Percentiles rank a stretch among this genome's conserved stretches.
phyloP scores from a whole-genome alignment of 192 early-diverging fungal genomes.

The Rhizoclosmatium globosum region DNA sequence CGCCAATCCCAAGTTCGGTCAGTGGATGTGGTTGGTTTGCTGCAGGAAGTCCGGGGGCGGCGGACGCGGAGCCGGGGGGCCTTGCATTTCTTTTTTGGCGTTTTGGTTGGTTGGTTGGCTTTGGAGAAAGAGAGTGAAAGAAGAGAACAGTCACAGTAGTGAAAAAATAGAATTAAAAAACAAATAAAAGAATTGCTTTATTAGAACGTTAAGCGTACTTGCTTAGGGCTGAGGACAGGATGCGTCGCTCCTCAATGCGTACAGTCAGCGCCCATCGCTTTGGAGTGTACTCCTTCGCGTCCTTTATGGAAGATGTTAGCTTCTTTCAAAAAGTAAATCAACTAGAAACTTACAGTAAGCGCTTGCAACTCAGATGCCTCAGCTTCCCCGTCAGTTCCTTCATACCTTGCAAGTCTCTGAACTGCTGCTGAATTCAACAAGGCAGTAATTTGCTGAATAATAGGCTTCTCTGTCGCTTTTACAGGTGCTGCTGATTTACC shows the following conservation, averaged over 20 bases:
- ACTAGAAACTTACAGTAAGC: conserved; percentile 7
- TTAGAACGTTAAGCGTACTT: neutral
- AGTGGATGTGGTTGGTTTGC: conserved; percentile 35
- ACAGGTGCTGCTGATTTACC: conserved; percentile 4
- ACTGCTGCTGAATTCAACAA: neutral
- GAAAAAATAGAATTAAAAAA: neutral
- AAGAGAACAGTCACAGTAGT: neutral
- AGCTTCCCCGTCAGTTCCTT: neutral
- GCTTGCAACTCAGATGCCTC: conserved; percentile 1
- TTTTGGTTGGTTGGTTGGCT: neutral
- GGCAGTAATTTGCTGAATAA: conserved; percentile 7
- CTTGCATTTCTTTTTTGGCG: conserved; percentile 10
- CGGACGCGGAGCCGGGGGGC: neutral
- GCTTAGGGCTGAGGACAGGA: conserved; percentile 5
- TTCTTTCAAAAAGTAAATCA: neutral
- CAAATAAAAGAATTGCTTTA: neutral
- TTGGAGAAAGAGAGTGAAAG: neutral
- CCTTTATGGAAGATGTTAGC: neutral
- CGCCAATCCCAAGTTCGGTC: conserved; percentile 77
- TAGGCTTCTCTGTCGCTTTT: conserved; percentile 13
- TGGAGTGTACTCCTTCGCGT: neutral
- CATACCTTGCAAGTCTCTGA: conserved; percentile 5
- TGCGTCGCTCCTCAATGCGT: conserved; percentile 23
- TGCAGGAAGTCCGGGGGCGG: neutral
- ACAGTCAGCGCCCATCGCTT: conserved; percentile 23